phyloP scores from a whole-genome alignment of 345 rosid species.

The Cardamine chenopodiifolia region DNA sequence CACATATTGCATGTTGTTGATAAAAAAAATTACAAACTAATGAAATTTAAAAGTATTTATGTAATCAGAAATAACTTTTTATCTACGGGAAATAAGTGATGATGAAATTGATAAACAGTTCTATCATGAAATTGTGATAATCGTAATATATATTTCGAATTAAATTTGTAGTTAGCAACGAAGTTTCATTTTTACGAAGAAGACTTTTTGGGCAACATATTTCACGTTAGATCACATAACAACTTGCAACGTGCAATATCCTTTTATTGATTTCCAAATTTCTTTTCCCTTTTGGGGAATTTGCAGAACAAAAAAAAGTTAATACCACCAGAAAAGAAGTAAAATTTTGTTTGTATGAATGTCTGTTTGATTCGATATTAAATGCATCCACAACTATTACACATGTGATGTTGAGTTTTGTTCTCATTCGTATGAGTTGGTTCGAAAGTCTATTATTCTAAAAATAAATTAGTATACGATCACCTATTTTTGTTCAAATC shows the following conservation, averaged over 20 bases:
- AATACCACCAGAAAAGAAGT: background rate
- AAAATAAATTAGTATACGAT: background rate
- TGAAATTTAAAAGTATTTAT: too few species aligned
- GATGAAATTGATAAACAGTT: too few species aligned
- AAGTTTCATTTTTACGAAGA: background rate
- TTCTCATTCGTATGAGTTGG: background rate
- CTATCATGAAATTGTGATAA: background rate
- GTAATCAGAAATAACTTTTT: too few species aligned
- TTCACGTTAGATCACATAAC: conserved; percentile 4
- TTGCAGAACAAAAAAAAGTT: background rate
- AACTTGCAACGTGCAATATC: conserved; percentile 3
- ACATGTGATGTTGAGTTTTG: conserved; percentile 27
- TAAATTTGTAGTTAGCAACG: background rate
- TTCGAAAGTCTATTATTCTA: background rate
- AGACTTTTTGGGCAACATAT: background rate
- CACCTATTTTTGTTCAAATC: background rate
- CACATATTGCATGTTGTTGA: too few species aligned
- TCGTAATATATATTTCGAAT: too few species aligned
- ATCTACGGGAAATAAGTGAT: too few species aligned
- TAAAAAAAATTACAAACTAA: too few species aligned
- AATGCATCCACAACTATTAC: conserved; percentile 20
- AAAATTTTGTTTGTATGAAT: conserved; percentile 13
- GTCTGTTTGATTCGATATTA: conserved; percentile 14
- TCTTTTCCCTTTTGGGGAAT: background rate
- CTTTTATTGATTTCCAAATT: background rate